Base-by-base conservation (phyloP, 2,329 filamentous ascomycete species). In the Apiospora hydei region DNA sequence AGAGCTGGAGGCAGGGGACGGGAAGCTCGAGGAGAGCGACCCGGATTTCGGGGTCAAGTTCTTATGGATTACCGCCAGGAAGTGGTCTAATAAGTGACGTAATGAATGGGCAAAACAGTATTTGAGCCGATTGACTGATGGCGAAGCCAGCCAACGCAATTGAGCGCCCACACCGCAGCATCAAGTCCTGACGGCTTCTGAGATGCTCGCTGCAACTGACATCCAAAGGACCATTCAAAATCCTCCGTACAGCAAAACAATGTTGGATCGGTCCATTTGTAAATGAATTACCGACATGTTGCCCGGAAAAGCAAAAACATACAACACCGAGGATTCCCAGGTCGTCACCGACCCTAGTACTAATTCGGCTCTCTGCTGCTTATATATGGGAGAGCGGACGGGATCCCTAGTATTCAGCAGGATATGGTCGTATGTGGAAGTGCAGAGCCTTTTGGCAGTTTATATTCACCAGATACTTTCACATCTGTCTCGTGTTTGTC, bases 21-120 rank as follows among this genome's bases (percentile, higher is more conserved):
- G 68, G 34, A 49, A 69, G 47, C 68, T 69, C 1, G 68, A 14
- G 18, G 68, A 57, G 68, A 41, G n/a, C 14, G 68, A 69, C 14
- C 47, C 68, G 18, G 68, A 69, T 18, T 69, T 77, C 21, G 80
- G 83, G 70, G 77, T 78, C 6, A 72, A 73, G 26, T 85, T 84
- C 69, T 72, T 84, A 16, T 85, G 84, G 84, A 76, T 85, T 47
- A 77, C 85, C 75, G 84, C 81, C 1, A 78, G 30, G 34, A 69
- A 69, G 21, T 49, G 10, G n/a, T n/a, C 46, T 49, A 49, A 10
- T 11, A 8, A 6, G n/a, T 3, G 18, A 2, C 2, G 7, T 18
- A 8, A n/a, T 47, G 18, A 47, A 47, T 47, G 46, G 7, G 46
- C 46, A 47, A 47, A n/a, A 7, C 18, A 6, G 46, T 6, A 21